These are phyloP conservation scores for Aspergillus pseudonomiae DNA, from an alignment of 2,329 filamentous ascomycete genomes.

Conservation along the genomic window DNA sequence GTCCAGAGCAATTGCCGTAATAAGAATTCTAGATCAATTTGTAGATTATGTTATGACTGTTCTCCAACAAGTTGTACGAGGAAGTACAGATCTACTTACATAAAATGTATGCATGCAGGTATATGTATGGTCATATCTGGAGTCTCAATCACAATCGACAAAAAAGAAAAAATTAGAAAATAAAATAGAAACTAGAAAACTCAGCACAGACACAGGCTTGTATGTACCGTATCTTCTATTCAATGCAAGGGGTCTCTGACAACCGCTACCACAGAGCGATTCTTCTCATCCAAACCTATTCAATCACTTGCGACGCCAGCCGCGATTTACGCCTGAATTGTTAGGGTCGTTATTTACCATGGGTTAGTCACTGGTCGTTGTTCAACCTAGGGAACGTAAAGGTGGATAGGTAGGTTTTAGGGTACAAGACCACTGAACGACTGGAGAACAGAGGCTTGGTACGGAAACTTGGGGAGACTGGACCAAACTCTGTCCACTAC, in stretches of 20 bases:
- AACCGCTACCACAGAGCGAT: background rate
- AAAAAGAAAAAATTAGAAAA: background rate
- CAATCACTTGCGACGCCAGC: background rate
- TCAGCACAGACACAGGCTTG: background rate
- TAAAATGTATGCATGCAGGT: background rate
- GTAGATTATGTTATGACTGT: background rate
- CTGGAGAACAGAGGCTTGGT: slow-evolving; percentile 7
- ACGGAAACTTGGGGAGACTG: slow-evolving; percentile 15
- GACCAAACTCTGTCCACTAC: slow-evolving; percentile 16
- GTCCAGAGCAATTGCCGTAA: background rate
- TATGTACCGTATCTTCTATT: background rate
- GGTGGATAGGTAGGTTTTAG: slow-evolving; percentile 12
- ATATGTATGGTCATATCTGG: background rate
- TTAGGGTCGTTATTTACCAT: background rate
- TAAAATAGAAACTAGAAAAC: background rate
- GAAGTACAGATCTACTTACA: background rate
- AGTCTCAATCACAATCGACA: background rate
- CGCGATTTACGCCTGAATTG: slow-evolving; percentile 15
- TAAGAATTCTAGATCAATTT: background rate
- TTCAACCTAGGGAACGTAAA: background rate
- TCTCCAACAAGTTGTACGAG: background rate
- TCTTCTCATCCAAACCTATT: background rate
- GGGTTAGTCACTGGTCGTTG: background rate
- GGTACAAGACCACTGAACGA: slow-evolving; percentile 9
- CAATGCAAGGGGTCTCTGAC: slow-evolving; percentile 1